Evolutionary conservation across 352 stramenopile species (phyloP).

Genomic region (Pythium guiyangense): DNA sequence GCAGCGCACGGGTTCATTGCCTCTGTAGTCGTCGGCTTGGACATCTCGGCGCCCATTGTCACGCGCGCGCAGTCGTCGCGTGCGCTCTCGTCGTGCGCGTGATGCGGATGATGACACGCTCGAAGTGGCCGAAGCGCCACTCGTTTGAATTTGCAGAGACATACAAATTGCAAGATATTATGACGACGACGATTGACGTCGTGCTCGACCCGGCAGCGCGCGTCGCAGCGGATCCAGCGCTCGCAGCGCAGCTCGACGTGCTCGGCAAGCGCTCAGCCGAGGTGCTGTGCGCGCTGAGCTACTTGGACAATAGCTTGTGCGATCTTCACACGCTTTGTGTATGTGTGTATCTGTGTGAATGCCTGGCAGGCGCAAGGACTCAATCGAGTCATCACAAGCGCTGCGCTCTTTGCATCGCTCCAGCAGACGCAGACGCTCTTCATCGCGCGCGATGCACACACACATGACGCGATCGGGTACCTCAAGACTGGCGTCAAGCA

Average conservation of each 20-base stretch:
- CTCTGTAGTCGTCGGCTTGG: too few relatives aligned
- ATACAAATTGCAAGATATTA: too few relatives aligned
- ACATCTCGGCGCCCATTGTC: slow-evolving; percentile 58
- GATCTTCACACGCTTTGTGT: neutral
- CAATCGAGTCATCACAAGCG: slow-evolving; percentile 54
- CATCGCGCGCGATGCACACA: slow-evolving; percentile 20
- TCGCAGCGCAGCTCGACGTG: slow-evolving; percentile 29
- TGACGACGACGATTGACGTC: slow-evolving; percentile 11
- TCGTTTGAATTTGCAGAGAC: too few relatives aligned
- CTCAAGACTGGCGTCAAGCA: slow-evolving; percentile 68
- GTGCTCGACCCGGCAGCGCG: slow-evolving; percentile 17
- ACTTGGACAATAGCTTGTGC: too few relatives aligned
- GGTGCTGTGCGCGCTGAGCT: slow-evolving; percentile 11
- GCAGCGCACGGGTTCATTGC: slow-evolving; percentile 53
- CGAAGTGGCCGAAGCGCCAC: neutral
- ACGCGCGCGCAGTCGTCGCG: too few relatives aligned
- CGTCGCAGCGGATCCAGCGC: slow-evolving; percentile 14
- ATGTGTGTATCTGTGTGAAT: neutral
- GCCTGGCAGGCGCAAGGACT: slow-evolving; percentile 49
- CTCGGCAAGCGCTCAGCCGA: slow-evolving; percentile 42
- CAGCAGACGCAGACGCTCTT: slow-evolving; percentile 37
- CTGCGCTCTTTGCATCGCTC: slow-evolving; percentile 29
- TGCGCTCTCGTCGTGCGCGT: too few relatives aligned
- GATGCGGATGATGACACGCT: neutral
- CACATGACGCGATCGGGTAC: slow-evolving; percentile 31